Base-by-base conservation (phyloP, 345 rosid genomes). In the Acer yangbiense region DNA sequence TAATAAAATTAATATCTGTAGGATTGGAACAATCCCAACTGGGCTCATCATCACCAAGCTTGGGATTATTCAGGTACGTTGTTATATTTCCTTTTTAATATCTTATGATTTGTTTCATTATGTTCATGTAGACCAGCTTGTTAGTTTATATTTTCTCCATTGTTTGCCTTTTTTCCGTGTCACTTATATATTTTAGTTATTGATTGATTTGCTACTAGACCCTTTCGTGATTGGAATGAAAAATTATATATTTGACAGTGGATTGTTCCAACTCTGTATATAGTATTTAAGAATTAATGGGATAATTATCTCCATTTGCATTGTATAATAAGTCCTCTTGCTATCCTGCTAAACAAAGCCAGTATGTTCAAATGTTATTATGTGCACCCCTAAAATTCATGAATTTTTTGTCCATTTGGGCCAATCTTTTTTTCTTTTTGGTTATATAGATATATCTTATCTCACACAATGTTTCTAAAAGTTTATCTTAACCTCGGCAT, bases 1-100 rank as follows among this genome's bases (percentile, higher is more conserved):
- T 16, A 18, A 29, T 50, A 10, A 48, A 64, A 74, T 32, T 69
- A 29, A 61, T 52, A 16, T 21, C 77, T 82, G 65, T 78, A 95
- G 99, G 99, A 92, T 77, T 93, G 97, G 97, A 68, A 76, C 72
- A 93, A 87, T 77, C 79, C 84, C 23, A 88, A 88, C 82, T 93
- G 91, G 91, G 86, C 77, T 39, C 84, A 91, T 81, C 94, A 91
- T 23, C 93, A 90, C 27, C 96, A 89, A 85, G 85, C 83, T 78
- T 88, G 87, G 83, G 80, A 83, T 48, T 82, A 87, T 71, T 82
- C 82, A 81, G 90, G 90, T 91, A 41, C 17, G n/a, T 9, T 13
- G 17, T 50, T 66, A 23, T 52, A 57, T 73, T 64, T 13, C 10
- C n/a, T 72, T 61, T 73, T 43, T 12, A 43, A 9, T 65, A 50